These are phyloP conservation scores for Hypoxylon fragiforme DNA, from an alignment of 495 filamentous ascomycete genomes.

Conservation along the genomic window DNA sequence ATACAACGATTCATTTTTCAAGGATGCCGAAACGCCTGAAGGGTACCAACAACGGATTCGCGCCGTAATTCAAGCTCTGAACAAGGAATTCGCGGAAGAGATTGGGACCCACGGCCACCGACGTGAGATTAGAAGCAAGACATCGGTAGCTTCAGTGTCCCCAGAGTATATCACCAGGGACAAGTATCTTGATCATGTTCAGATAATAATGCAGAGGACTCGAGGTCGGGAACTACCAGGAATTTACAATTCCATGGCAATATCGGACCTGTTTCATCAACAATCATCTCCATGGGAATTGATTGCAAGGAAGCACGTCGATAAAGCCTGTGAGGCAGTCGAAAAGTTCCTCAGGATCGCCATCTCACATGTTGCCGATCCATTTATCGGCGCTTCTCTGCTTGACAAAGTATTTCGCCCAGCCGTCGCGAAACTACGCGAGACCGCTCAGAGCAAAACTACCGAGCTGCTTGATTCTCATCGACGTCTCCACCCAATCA, in stretches of 20 bases:
- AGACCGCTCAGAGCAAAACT: conserved; percentile 34
- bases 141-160: conserved; percentile 3
- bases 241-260: conserved; percentile 49
- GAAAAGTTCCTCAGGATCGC: conserved; percentile 36
- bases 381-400: conserved; percentile 34
- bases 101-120: conserved; percentile 53
- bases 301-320: conserved; percentile 34
- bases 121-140: conserved; percentile 37
- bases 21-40: conserved; percentile 38
- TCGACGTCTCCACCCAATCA: conserved; percentile 50
- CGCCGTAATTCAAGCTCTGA: conserved; percentile 61
- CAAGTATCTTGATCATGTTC: conserved; percentile 36
- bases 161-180: conserved; percentile 23
- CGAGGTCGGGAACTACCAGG: conserved; percentile 51
- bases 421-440: conserved; percentile 32
- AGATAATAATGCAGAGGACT: conserved; percentile 35
- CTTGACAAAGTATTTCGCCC: conserved; percentile 38
- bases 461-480: conserved; percentile 42
- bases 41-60: conserved; percentile 59
- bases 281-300: conserved; percentile 48
- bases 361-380: conserved; percentile 36
- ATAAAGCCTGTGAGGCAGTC: conserved; percentile 35
- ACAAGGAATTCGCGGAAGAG: conserved; percentile 56
- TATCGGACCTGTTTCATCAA: conserved; percentile 48
- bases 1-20: conserved; percentile 41